Conservation (phyloP, 2,329 filamentous ascomycete species). For the Colletotrichum godetiae region DNA sequence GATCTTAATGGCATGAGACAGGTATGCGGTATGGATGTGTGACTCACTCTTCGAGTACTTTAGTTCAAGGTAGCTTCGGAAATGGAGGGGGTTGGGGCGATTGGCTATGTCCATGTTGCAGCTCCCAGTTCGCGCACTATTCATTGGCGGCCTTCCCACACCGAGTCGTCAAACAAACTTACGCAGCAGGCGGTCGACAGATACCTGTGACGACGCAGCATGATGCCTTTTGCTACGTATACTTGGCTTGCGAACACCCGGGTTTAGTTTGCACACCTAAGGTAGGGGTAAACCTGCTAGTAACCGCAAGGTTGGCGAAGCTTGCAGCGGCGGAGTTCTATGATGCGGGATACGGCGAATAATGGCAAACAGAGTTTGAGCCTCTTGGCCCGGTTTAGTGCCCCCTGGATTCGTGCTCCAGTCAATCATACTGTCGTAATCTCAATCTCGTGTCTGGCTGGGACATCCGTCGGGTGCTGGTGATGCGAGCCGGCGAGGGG, state of each 20-base stretch:
- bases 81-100: conserved; percentile 33
- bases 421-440: conserved; percentile 25
- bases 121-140: conserved; percentile 26
- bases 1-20: conserved; percentile 36
- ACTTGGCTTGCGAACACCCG: neutral
- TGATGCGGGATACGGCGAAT: conserved; percentile 24
- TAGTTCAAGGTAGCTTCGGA: conserved; percentile 16
- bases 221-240: neutral
- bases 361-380: conserved; percentile 29
- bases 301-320: neutral
- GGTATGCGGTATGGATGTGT: conserved; percentile 38
- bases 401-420: conserved; percentile 25
- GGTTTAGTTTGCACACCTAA: neutral
- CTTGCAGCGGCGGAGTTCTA: conserved; percentile 18
- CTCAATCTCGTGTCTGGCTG: conserved; percentile 20
- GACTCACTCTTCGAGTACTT: conserved; percentile 30
- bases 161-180: conserved; percentile 31
- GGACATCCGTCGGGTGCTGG: conserved; percentile 12
- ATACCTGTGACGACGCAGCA: conserved; percentile 24
- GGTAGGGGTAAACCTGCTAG: conserved; percentile 3
- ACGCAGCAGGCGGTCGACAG: neutral
- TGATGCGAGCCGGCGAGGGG: conserved; percentile 8
- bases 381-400: conserved; percentile 3
- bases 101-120: conserved; percentile 33
- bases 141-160: conserved; percentile 31